Evolutionary conservation across 176 grass and related monocot species (phyloP), one percentile per base, ranked within the genome.

Genomic region (Hordeum marinum): DNA sequence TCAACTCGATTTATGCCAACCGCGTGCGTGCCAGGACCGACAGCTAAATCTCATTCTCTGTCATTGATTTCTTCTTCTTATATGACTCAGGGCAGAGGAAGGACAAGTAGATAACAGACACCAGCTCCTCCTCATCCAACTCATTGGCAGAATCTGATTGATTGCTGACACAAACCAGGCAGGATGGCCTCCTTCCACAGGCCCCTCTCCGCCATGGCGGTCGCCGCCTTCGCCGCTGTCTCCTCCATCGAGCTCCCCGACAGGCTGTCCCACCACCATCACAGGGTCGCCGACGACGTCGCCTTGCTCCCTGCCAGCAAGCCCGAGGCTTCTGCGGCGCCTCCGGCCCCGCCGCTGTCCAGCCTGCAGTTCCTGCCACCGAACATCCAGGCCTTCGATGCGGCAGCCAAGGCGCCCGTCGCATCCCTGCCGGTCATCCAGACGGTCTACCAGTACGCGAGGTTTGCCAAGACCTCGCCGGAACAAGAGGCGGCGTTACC

Each of bases 181-280:
- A 74, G 26, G 37, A 98, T 96, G 96, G 91, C 96, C 66, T 95
- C 85, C 4, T 83, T 95, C 61, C 90, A 95, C 36, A 90, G 96
- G 27, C 93, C 96, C 54, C 80, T 98, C 63, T 96, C 96, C 3
- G 83, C 96, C 72, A 92, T 88, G 52, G 96, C 93, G 1, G 91
- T 91, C 0, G 85, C 94, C 0, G 89, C 93, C 4, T 83, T 95
- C 1, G 91, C 96, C 0, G 93, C 93, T 1, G 90, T 85, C 20
- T 96, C 93, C 32, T 91, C 94, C 39, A 64, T 92, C 14, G 93
- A 93, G 60, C 59, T 98, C 48, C 89, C 96, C 0, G 93, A 85
- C 42, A 88, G 71, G 11, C 25, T 92, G 6, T 89, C 91, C 80
- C 74, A 72, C 89, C 78, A 77, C 87, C 72, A n/a, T n/a, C n/a